Evolutionary conservation across 768 basidiomycete genomes (phyloP).

Genomic region (Daedaleopsis nitida): DNA sequence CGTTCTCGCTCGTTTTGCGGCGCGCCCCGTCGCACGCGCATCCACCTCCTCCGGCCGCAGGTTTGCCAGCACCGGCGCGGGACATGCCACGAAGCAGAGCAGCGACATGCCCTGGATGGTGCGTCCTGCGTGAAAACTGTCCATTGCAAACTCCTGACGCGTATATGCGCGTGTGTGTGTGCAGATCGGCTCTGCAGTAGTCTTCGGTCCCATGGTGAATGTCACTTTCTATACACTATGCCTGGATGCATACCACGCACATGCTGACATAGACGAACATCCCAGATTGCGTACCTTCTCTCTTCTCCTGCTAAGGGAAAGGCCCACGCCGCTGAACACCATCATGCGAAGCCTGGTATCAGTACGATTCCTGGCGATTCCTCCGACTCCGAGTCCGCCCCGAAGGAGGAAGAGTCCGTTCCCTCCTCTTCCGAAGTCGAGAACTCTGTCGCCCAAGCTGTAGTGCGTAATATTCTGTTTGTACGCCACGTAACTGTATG

Average conservation of each 20-base stretch:
- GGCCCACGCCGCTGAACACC: slow-evolving; percentile 11
- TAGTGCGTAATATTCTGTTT: background rate
- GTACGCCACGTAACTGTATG: background rate
- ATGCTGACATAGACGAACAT: background rate
- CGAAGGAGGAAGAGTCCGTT: slow-evolving; percentile 5
- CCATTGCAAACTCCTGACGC: background rate
- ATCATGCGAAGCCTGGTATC: slow-evolving; percentile 6
- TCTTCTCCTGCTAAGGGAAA: slow-evolving; percentile 10
- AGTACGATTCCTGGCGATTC: slow-evolving; percentile 3
- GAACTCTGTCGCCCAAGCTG: background rate
- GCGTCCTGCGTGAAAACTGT: background rate
- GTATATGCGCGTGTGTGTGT: background rate
- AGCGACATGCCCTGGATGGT: slow-evolving; percentile 30
- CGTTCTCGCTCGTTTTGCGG: slow-evolving; percentile 14
- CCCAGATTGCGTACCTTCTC: slow-evolving; percentile 17
- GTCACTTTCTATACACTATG: too few species aligned
- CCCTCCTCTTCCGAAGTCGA: background rate
- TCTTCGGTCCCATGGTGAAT: slow-evolving; percentile 29
- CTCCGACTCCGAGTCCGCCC: background rate
- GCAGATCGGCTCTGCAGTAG: slow-evolving; percentile 28
- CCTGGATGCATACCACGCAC: slow-evolving; percentile 2
- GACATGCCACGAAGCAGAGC: slow-evolving; percentile 19
- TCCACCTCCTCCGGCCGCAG: slow-evolving; percentile 19
- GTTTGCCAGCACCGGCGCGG: slow-evolving; percentile 23
- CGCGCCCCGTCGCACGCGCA: slow-evolving; percentile 20